Evolutionary conservation across 257 asterid species (phyloP), one percentile per base, ranked within the genome.

Genomic region (Handroanthus guayacan): DNA sequence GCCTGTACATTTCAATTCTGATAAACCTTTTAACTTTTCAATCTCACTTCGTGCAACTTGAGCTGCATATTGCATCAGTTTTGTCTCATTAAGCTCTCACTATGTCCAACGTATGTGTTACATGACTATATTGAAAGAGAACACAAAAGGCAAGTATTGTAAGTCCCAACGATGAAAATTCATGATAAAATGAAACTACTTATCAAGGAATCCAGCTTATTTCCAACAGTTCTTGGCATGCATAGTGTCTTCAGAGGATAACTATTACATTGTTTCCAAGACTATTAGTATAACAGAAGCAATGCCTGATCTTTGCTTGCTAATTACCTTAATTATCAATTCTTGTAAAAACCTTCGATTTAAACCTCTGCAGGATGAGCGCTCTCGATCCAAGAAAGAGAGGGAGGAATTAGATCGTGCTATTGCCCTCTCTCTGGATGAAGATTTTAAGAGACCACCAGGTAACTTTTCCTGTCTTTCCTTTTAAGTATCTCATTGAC

Each of bases 381-480:
- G 85, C 14, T 41, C 96, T 62, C 85, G 92, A 64, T 75, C 85
- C 60, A 80, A 68, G 55, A 88, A 82, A 82, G 97, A 93, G 55
- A 87, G 86, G 66, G 96, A 91, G 81, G 99, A 95, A 79, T 68
- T 95, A 60, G 97, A 95, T 66, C 92, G 91, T 58, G 98, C 98
- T 54, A 87, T 88, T 79, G 95, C 96, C 31, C 95, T 86, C 48
- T 91, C 99, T 76, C 74, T 90, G 75, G 85, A 91, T 34, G 99
- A 93, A 78, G 94, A 87, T 84, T 79, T 86, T 64, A 89, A 83
- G 82, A 83, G 86, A 75, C 92, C 97, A 75, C 92, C 97, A 71
- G 84, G 73, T 61, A 48, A 6, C 34, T 51, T 18, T 43, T 50
- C 54, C 47, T 67, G 60, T 47, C 34, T 66, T 69, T 43, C 18